phyloP scores from a whole-genome alignment of 495 filamentous ascomycete genomes.

The Cairneyella variabilis region DNA sequence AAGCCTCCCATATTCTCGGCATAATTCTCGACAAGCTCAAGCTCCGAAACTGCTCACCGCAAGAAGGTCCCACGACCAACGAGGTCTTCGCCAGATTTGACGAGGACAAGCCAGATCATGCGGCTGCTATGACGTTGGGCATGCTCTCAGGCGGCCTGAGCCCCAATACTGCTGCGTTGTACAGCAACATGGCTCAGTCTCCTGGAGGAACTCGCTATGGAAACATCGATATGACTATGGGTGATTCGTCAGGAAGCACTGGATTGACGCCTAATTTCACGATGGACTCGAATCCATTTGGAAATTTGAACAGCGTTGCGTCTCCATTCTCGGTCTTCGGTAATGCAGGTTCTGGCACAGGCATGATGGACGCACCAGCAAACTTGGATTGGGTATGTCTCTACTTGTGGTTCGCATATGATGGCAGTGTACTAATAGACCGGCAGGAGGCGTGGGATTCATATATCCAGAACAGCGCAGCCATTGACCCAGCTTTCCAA shows the following conservation, averaged over 20 bases:
- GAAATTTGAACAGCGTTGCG: conserved; percentile 15
- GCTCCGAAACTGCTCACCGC: conserved; percentile 4
- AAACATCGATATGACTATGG: conserved; percentile 25
- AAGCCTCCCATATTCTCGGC: conserved; percentile 69
- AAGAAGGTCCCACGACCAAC: conserved; percentile 19
- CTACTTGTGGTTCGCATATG: not conserved
- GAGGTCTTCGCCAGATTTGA: conserved; percentile 26
- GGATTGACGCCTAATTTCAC: conserved; percentile 22
- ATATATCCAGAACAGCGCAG: conserved; percentile 25
- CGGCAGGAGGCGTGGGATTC: conserved; percentile 28
- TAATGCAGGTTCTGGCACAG: conserved; percentile 17
- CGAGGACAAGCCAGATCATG: conserved; percentile 51
- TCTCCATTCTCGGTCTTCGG: conserved; percentile 24
- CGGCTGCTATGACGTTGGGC: conserved; percentile 77
- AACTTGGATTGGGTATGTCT: conserved; percentile 28
- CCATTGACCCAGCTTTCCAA: conserved; percentile 20
- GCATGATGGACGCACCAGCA: conserved; percentile 24
- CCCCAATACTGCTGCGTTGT: conserved; percentile 43
- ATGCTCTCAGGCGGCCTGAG: conserved; percentile 71
- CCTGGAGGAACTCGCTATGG: conserved; percentile 19
- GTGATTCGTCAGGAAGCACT: conserved; percentile 12
- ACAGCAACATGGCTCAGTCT: conserved; percentile 19
- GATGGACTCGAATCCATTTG: conserved; percentile 23
- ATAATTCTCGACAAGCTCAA: conserved; percentile 78
- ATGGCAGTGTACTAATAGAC: not conserved